Conservation (phyloP, 495 filamentous ascomycete species). For the Jackrogersella minutella region DNA sequence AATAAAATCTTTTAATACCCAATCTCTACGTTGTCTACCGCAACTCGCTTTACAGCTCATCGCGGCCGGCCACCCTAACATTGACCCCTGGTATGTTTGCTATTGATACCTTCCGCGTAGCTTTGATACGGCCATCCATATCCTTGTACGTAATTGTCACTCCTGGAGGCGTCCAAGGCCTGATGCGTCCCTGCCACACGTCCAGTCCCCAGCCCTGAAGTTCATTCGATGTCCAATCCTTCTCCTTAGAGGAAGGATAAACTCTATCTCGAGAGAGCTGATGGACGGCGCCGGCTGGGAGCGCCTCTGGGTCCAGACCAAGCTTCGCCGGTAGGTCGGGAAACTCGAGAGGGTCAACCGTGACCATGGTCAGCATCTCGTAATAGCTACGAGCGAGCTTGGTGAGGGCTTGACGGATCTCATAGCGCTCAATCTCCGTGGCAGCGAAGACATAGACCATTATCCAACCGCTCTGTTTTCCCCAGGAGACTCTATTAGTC, state of each 20-base stretch:
- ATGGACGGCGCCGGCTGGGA: conserved; percentile 48
- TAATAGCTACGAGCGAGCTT: conserved; percentile 51
- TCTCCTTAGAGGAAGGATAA: conserved; percentile 45
- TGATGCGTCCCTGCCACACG: conserved; percentile 45
- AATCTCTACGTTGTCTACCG: background rate
- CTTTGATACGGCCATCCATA: conserved; percentile 30
- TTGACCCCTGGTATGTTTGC: conserved; percentile 42
- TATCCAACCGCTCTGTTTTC: conserved; percentile 47
- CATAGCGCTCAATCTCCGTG: conserved; percentile 38
- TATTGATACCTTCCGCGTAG: conserved; percentile 37
- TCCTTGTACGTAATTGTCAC: conserved; percentile 42
- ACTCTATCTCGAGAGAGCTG: conserved; percentile 47
- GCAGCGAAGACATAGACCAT: conserved; percentile 54
- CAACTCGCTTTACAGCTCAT: conserved; percentile 36
- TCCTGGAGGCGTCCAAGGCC: conserved; percentile 47
- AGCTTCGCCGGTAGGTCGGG: conserved; percentile 46
- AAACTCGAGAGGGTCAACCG: conserved; percentile 55
- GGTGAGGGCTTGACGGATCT: conserved; percentile 44
- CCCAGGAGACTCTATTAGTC: background rate
- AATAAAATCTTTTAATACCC: background rate
- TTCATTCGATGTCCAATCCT: conserved; percentile 27
- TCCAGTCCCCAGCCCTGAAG: conserved; percentile 47
- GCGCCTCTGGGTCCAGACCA: conserved; percentile 40
- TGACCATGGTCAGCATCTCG: conserved; percentile 49
- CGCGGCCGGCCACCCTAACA: conserved; percentile 41